Evolutionary conservation across 1,284 basidiomycete species (phyloP), one percentile per base, ranked within the genome.

Genomic region (Ustilago esculenta): DNA sequence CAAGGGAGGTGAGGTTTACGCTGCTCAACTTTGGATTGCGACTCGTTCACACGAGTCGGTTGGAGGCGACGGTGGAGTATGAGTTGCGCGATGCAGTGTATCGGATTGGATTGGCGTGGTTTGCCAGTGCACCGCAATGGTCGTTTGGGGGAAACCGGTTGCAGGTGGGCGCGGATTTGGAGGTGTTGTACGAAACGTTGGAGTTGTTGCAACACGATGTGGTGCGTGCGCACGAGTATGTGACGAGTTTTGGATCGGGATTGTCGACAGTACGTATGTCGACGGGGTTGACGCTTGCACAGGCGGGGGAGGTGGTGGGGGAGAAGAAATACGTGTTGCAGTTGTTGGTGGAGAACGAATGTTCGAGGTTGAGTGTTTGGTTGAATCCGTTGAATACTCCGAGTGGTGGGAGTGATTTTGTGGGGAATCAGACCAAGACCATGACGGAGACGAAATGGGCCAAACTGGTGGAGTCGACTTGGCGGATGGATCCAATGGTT

Each of bases 1-100:
- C 94, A 33, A 88, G 95, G 27, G 94, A 98, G 84, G 86, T 90
- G 1, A 88, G 93, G 17, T 94, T 95, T 81, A 89, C 91, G 0
- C 88, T 98, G 75, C 84, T 98, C 9, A 85, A 94, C 3, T 96
- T 99, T 77, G 94, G 92, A 0, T 94, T 98, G 80, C 93, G 96
- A 80, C 87, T 93, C 1, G 83, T 98, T 33, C 91, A 92, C 76
- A 92, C 92, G 66, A 94, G 91, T 25, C 87, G 89, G 61, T 85
- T 97, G 72, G 96, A 98, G 81, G 85, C 88, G 0, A 88, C 88
- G 56, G 90, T 92, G 57, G 95, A 98, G 83, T 86, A 88, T 68
- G 83, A 87, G 21, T 84, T 94, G 51, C 87, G 96, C 42, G 87
- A 91, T 68, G 86, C 86, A 44, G 84, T 98, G 11, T 98, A 92